Evolutionary conservation across 495 filamentous ascomycete species (phyloP).

Genomic region (Penicillium paxilli): DNA sequence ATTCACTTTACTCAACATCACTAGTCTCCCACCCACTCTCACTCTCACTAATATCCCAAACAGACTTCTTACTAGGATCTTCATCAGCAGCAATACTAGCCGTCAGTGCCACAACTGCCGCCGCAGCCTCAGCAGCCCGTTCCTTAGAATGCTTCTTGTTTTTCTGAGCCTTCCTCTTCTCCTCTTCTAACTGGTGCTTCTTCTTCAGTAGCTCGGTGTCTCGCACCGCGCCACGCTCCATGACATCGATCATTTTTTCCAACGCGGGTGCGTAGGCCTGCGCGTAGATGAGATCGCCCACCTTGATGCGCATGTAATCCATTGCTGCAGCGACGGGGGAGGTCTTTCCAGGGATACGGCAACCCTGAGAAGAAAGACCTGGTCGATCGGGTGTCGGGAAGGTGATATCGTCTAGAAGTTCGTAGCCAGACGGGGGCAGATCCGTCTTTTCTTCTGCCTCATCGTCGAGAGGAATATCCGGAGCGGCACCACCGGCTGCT

Average conservation of each 20-base stretch:
- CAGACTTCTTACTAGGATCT: constrained; percentile 14
- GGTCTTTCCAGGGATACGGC: constrained; percentile 3
- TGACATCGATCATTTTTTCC: constrained; percentile 59
- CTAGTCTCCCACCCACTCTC: constrained; percentile 44
- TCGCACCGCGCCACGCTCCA: constrained; percentile 27
- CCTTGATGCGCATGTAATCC: constrained; percentile 82
- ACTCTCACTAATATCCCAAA: constrained; percentile 45
- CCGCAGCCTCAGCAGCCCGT: constrained; percentile 4
- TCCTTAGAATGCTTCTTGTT: constrained; percentile 24
- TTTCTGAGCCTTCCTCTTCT: constrained; percentile 24
- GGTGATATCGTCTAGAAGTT: constrained; percentile 22
- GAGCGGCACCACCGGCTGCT: constrained; percentile 10
- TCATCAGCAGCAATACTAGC: constrained; percentile 8
- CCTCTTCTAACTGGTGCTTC: constrained; percentile 22
- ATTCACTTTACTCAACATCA: constrained; percentile 18
- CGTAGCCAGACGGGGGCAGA: constrained; percentile 1
- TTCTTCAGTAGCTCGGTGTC: constrained; percentile 18
- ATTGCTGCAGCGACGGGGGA: constrained; percentile 74
- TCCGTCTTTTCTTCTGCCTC: constrained; percentile 20
- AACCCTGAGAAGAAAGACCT: constrained; percentile 3
- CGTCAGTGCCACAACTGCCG: constrained; percentile 3
- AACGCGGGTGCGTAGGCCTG: constrained; percentile 72
- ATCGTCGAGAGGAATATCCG: constrained; percentile 35
- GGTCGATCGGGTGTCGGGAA: constrained; percentile 8
- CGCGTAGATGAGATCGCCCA: constrained; percentile 78